Evolutionary conservation across 306 rosid genomes (phyloP).

Genomic region (Notholithocarpus densiflorus): DNA sequence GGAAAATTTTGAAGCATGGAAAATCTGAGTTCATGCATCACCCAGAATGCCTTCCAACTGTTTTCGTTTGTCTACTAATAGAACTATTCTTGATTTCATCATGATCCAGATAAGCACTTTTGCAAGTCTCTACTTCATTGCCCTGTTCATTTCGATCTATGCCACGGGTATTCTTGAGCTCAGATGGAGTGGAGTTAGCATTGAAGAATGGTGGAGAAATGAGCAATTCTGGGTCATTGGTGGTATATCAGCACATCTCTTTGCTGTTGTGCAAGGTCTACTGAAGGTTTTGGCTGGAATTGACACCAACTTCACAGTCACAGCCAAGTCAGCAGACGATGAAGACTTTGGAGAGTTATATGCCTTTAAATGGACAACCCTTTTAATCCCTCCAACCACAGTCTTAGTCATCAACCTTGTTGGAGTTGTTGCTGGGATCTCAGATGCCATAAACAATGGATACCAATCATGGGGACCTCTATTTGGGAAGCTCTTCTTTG

Average conservation of each 20-base stretch:
- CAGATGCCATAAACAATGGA: slow-evolving; percentile 96
- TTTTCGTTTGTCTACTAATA: slow-evolving; percentile 15
- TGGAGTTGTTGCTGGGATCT: slow-evolving; percentile 93
- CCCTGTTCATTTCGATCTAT: slow-evolving; percentile 76
- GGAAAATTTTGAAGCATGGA: neutral
- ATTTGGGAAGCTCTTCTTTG: slow-evolving; percentile 92
- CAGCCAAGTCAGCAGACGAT: slow-evolving; percentile 88
- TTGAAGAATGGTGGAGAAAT: slow-evolving; percentile 99
- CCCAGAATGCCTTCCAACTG: neutral
- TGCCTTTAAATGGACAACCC: slow-evolving; percentile 88
- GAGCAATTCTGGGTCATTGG: slow-evolving; percentile 99
- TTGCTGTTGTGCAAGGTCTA: slow-evolving; percentile 90
- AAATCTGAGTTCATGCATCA: neutral
- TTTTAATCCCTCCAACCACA: slow-evolving; percentile 90
- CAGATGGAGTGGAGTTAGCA: slow-evolving; percentile 98
- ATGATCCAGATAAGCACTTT: slow-evolving; percentile 87
- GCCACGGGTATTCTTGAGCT: slow-evolving; percentile 93
- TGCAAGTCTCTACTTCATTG: slow-evolving; percentile 77
- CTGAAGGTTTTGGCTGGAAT: slow-evolving; percentile 90
- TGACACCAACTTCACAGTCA: slow-evolving; percentile 86
- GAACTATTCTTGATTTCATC: slow-evolving; percentile 12
- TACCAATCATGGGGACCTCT: slow-evolving; percentile 96
- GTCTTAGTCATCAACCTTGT: slow-evolving; percentile 81
- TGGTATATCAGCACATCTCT: slow-evolving; percentile 86
- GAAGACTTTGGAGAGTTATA: slow-evolving; percentile 85